Evolutionary conservation across 2,329 filamentous ascomycete genomes (phyloP).

Genomic region (Verticillium klebahnii): DNA sequence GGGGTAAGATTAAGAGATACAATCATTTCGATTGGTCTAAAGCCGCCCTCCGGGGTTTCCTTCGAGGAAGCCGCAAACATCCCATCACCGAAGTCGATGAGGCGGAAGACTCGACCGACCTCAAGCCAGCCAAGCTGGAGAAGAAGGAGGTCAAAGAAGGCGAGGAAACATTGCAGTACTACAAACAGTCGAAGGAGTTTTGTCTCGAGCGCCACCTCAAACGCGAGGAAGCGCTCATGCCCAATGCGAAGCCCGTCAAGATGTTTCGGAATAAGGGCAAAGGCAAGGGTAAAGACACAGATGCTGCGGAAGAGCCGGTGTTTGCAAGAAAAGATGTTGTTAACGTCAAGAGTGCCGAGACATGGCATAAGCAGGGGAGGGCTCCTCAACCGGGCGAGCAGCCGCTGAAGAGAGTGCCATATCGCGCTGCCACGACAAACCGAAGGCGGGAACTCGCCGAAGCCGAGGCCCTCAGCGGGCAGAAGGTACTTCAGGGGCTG

Average conservation of each 20-base stretch:
- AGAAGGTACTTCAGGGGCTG: conserved; percentile 81
- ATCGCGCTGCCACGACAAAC: conserved; percentile 84
- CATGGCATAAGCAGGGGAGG: conserved; percentile 95
- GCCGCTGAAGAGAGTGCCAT: conserved; percentile 82
- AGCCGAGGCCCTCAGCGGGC: conserved; percentile 70
- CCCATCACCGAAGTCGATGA: conserved; percentile 70
- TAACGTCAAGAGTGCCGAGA: conserved; percentile 84
- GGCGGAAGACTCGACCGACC: conserved; percentile 71
- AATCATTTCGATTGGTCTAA: conserved; percentile 88
- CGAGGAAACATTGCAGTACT: conserved; percentile 79
- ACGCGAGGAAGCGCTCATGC: conserved; percentile 81
- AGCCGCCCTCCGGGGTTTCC: conserved; percentile 70
- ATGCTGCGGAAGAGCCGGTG: conserved; percentile 72
- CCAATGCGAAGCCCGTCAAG: conserved; percentile 64
- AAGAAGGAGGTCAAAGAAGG: conserved; percentile 71
- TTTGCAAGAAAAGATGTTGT: conserved; percentile 76
- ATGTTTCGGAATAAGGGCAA: conserved; percentile 72
- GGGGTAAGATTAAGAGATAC: conserved; percentile 72
- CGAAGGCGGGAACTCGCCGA: conserved; percentile 87
- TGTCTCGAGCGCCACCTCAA: conserved; percentile 82
- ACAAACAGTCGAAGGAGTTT: conserved; percentile 81
- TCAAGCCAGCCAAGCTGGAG: conserved; percentile 67
- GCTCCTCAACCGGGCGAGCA: conserved; percentile 65
- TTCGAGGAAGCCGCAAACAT: conserved; percentile 37
- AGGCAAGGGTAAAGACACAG: conserved; percentile 43